Evolutionary conservation across 2,329 filamentous ascomycete genomes (phyloP).

Genomic region (Aspergillus arachidicola): DNA sequence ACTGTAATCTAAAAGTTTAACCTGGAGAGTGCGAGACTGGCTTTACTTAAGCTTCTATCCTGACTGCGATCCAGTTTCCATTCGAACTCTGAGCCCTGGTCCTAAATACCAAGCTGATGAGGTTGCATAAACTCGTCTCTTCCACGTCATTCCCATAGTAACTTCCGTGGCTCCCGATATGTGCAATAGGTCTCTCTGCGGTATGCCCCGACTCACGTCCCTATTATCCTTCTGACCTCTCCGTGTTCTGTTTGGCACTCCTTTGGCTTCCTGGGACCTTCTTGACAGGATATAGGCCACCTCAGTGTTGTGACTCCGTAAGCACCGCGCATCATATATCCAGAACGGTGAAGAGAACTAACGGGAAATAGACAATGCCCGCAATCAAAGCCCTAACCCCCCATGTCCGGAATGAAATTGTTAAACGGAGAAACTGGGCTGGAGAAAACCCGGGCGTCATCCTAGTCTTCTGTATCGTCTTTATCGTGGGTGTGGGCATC

Average conservation of each 20-base stretch:
- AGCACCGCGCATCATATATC: background rate
- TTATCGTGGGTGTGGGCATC: conserved; percentile 56
- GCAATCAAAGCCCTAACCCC: conserved; percentile 22
- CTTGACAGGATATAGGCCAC: background rate
- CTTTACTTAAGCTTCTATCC: background rate
- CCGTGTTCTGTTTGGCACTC: background rate
- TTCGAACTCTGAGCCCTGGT: background rate
- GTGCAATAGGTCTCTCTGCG: background rate
- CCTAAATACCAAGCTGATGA: background rate
- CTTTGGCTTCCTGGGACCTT: background rate
- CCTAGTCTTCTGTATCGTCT: conserved; percentile 64
- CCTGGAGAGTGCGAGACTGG: too few species aligned
- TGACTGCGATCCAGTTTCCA: background rate
- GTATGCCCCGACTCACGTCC: background rate
- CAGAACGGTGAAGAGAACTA: background rate
- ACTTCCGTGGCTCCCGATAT: conserved; percentile 13
- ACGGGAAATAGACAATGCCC: conserved; percentile 23
- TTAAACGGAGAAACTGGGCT: conserved; percentile 56
- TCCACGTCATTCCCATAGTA: conserved; percentile 10
- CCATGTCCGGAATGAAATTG: conserved; percentile 34
- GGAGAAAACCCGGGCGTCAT: conserved; percentile 60
- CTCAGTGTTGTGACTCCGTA: background rate
- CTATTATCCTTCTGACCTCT: background rate
- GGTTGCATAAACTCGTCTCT: conserved; percentile 6
- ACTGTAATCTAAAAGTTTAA: background rate